A percentile compares a stretch with the other conserved stretches of the same genome.
These are phyloP conservation scores for Apiospora marii DNA, from an alignment of 2,329 filamentous ascomycete species.

Conservation along the genomic window DNA sequence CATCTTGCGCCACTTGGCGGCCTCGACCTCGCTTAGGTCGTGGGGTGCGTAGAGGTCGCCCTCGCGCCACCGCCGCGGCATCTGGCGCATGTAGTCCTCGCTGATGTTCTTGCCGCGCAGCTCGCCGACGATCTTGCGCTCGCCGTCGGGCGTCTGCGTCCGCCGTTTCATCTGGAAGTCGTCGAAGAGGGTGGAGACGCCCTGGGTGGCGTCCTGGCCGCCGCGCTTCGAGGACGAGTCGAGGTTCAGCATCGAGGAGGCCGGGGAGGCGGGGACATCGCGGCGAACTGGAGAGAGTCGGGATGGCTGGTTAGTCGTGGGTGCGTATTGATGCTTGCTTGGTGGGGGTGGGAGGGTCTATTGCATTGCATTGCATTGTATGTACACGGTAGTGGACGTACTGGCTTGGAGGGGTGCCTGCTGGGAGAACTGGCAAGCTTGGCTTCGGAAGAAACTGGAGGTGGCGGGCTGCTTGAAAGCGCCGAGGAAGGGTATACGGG, in stretches of 20 bases:
- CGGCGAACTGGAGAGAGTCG: constrained; percentile 31
- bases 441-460: constrained; percentile 29
- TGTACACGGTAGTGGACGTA: constrained; percentile 30
- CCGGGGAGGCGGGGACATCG: constrained; percentile 30
- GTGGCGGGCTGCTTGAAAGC: constrained; percentile 37
- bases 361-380: background rate
- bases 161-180: background rate
- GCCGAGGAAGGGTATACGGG: constrained; percentile 44
- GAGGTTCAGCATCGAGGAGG: constrained; percentile 37
- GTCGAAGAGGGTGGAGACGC: constrained; percentile 31
- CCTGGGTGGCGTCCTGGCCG: constrained; percentile 26
- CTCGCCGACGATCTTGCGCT: constrained; percentile 45
- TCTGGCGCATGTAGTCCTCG: constrained; percentile 67
- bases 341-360: background rate
- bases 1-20: constrained; percentile 77
- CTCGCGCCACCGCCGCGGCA: constrained; percentile 73
- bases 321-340: background rate
- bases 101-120: constrained; percentile 50
- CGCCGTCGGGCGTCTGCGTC: constrained; percentile 26
- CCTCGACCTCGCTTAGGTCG: constrained; percentile 81
- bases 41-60: constrained; percentile 93
- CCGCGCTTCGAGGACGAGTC: constrained; percentile 27
- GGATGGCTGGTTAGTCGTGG: constrained; percentile 6
- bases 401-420: constrained; percentile 34
- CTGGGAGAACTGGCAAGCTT: constrained; percentile 38